Conservation (phyloP, 495 filamentous ascomycete genomes). For the Friedmanniomyces endolithicus region DNA sequence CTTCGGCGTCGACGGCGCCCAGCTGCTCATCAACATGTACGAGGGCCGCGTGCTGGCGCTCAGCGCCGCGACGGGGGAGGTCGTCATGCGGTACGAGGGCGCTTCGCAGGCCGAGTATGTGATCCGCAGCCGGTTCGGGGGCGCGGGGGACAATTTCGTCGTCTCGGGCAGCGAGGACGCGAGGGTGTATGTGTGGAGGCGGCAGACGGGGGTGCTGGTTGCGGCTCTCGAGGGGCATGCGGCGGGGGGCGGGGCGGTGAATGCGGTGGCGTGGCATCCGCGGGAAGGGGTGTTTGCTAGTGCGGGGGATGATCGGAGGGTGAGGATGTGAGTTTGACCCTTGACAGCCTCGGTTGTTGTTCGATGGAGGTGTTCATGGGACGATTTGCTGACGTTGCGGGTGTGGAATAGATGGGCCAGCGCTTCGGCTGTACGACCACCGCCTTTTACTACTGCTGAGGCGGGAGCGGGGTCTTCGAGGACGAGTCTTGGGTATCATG, state of each 20-base stretch:
- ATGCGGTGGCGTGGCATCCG: slow-evolving; percentile 87
- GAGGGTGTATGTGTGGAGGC: slow-evolving; percentile 78
- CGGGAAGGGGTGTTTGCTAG: slow-evolving; percentile 80
- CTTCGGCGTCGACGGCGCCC: slow-evolving; percentile 64
- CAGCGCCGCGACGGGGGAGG: slow-evolving; percentile 58
- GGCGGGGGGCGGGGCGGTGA: slow-evolving; percentile 59
- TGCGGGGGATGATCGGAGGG: slow-evolving; percentile 73
- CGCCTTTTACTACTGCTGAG: background rate
- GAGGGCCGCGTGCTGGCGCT: slow-evolving; percentile 64
- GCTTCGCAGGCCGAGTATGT: slow-evolving; percentile 59
- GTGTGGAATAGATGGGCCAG: slow-evolving; percentile 1
- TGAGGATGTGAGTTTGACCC: slow-evolving; percentile 60
- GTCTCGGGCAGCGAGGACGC: slow-evolving; percentile 86
- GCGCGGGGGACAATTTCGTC: slow-evolving; percentile 81
- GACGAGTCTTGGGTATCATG: slow-evolving; percentile 1
- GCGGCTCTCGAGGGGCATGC: slow-evolving; percentile 65
- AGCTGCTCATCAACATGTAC: slow-evolving; percentile 70
- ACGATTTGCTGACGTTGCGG: background rate
- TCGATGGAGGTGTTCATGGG: too few species aligned
- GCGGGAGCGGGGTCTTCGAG: background rate
- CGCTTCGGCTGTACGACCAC: background rate
- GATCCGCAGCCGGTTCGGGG: slow-evolving; percentile 74
- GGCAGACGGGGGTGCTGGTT: slow-evolving; percentile 60
- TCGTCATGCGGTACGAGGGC: slow-evolving; percentile 60
- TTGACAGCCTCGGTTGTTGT: too few species aligned